Conservation (phyloP, 2,329 filamentous ascomycete genomes). For the Sporothrix humicola region DNA sequence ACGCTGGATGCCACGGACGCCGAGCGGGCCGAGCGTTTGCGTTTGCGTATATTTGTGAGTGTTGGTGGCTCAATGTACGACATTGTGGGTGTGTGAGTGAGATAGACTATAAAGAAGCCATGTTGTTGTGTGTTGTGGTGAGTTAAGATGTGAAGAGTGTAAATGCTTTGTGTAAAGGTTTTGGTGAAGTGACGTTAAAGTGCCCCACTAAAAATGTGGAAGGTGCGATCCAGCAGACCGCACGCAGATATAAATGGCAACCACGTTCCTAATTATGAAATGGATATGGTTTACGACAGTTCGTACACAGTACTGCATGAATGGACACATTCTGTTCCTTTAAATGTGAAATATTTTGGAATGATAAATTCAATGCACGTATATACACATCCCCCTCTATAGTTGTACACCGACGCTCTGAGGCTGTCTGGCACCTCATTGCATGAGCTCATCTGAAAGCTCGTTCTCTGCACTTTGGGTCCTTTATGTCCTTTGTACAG, state of each 20-base stretch:
- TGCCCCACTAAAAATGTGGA: conserved; percentile 21
- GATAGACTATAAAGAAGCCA: background rate
- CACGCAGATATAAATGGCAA: background rate
- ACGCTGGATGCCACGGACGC: conserved; percentile 32
- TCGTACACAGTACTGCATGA: too few relatives aligned
- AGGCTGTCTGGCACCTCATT: too few relatives aligned
- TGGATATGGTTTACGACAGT: too few relatives aligned
- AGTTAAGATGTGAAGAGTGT: background rate
- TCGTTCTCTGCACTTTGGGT: too few relatives aligned
- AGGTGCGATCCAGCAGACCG: background rate
- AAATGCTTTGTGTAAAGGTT: background rate
- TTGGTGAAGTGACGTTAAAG: conserved; percentile 4
- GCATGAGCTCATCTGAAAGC: background rate
- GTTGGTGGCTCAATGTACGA: conserved; percentile 36
- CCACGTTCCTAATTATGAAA: too few relatives aligned
- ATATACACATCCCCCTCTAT: conserved; percentile 36
- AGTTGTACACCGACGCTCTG: conserved; percentile 32
- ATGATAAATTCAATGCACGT: conserved; percentile 16
- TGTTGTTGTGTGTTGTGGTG: background rate
- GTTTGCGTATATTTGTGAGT: conserved; percentile 44
- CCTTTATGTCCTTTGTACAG: background rate
- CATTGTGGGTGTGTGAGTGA: conserved; percentile 28
- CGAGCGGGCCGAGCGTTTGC: conserved; percentile 43
- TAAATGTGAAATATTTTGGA: background rate
- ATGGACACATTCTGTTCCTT: too few relatives aligned